A percentile compares a stretch with the other conserved stretches of the same genome.
phyloP scores from a whole-genome alignment of 2,329 filamentous ascomycete genomes.

The Colletotrichum sp. region DNA sequence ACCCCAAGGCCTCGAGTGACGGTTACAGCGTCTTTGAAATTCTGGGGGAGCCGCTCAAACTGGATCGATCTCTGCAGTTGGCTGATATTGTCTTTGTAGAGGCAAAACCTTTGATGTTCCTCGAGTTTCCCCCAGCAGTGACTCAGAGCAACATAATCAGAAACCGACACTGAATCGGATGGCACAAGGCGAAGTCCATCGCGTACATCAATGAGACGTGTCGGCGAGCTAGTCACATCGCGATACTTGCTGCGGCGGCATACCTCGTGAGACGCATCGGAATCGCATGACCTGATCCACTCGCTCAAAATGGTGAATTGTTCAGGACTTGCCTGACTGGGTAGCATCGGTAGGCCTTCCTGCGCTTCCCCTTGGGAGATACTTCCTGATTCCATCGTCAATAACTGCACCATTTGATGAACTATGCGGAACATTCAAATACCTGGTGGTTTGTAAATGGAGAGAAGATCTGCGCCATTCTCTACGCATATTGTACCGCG shows the following conservation, averaged over 20 bases:
- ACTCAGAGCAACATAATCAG: slow-evolving; percentile 20
- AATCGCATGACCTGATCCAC: background rate
- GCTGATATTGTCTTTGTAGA: background rate
- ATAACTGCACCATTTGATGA: background rate
- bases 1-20: slow-evolving; percentile 20
- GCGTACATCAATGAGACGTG: background rate
- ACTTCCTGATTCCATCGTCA: background rate
- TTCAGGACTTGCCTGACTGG: background rate
- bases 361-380: background rate
- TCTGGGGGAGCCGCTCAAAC: slow-evolving; percentile 7
- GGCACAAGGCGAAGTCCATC: background rate
- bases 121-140: slow-evolving; percentile 24
- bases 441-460: background rate
- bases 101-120: background rate
- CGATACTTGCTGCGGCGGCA: background rate
- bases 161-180: background rate
- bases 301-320: background rate
- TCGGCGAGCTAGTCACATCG: background rate
- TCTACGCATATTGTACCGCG: background rate
- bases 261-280: background rate
- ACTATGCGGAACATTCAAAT: background rate
- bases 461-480: background rate
- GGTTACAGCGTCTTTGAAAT: slow-evolving; percentile 18
- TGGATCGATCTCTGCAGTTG: background rate
- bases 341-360: background rate